phyloP scores from a whole-genome alignment of 345 rosid species.

The Hypericum androsaemum region DNA sequence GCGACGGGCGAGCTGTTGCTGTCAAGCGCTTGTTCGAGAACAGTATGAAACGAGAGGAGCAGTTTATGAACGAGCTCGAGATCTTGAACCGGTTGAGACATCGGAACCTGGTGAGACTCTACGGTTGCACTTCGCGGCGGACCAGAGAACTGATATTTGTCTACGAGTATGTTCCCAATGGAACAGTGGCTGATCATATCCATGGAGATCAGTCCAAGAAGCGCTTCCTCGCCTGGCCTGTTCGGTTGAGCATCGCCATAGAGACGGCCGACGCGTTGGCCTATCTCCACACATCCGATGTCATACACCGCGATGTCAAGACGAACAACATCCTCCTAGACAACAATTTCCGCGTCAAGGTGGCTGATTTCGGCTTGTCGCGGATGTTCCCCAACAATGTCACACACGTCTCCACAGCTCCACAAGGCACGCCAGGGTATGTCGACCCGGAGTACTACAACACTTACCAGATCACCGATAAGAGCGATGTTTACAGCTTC shows the following conservation, averaged over 20 bases:
- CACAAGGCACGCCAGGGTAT: conserved; percentile 28
- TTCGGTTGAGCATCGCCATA: conserved; percentile 18
- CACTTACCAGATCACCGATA: conserved; percentile 19
- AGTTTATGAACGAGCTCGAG: conserved; percentile 23
- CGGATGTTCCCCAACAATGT: conserved; percentile 23
- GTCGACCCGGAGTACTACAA: conserved; percentile 29
- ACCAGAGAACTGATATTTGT: conserved; percentile 18
- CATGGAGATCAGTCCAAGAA: conserved; percentile 2
- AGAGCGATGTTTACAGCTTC: conserved; percentile 30
- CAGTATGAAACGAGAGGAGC: conserved; percentile 21
- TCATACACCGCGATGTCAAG: conserved; percentile 26
- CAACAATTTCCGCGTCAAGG: conserved; percentile 19
- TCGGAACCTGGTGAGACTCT: conserved; percentile 21
- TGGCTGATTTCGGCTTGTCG: conserved; percentile 27
- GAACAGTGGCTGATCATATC: not conserved
- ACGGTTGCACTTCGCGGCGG: conserved; percentile 28
- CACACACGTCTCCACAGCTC: conserved; percentile 25
- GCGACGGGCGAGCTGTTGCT: conserved; percentile 26
- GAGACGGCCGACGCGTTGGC: conserved; percentile 25
- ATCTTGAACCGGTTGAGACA: conserved; percentile 13
- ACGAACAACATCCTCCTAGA: conserved; percentile 9
- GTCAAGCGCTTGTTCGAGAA: conserved; percentile 27
- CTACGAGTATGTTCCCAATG: conserved; percentile 5
- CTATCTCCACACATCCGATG: conserved; percentile 23
- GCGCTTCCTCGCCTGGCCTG: conserved; percentile 14